Evolutionary conservation across 208 protist species (phyloP).

Genomic region (Trypanosoma melophagium): DNA sequence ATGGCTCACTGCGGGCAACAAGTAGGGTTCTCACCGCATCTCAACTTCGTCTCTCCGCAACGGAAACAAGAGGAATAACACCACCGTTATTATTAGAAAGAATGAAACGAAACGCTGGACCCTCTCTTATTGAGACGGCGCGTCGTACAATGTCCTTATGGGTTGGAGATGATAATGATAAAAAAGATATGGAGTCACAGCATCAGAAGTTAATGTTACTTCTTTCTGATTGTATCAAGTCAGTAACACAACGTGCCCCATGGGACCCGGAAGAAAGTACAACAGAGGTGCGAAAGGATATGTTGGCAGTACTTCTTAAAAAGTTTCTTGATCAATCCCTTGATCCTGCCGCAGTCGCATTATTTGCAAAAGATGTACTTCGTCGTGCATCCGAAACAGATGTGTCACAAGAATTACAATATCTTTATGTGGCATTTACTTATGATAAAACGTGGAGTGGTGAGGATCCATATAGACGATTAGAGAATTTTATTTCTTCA

Average conservation of each 20-base stretch:
- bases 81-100: too few relatives aligned
- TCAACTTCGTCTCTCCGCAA: neutral
- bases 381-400: slow-evolving; percentile 5
- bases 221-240: slow-evolving; percentile 12
- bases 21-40: neutral
- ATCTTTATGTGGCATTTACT: slow-evolving; percentile 16
- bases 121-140: neutral
- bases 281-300: slow-evolving; percentile 3
- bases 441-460: slow-evolving; percentile 8
- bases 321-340: slow-evolving; percentile 22
- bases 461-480: slow-evolving; percentile 11
- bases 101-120: too few relatives aligned
- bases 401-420: slow-evolving; percentile 13
- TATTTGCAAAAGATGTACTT: slow-evolving; percentile 21
- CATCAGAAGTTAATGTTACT: slow-evolving; percentile 8
- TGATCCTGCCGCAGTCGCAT: slow-evolving; percentile 7
- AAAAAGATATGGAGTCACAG: neutral
- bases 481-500: slow-evolving; percentile 12
- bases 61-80: neutral
- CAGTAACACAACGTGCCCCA: slow-evolving; percentile 12
- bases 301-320: slow-evolving; percentile 12
- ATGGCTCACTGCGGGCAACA: neutral
- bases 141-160: slow-evolving; percentile 7
- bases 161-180: neutral
- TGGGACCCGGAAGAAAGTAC: slow-evolving; percentile 17